Conservation (phyloP, 1,284 basidiomycete genomes). For the Cystobasidium slooffiae region DNA sequence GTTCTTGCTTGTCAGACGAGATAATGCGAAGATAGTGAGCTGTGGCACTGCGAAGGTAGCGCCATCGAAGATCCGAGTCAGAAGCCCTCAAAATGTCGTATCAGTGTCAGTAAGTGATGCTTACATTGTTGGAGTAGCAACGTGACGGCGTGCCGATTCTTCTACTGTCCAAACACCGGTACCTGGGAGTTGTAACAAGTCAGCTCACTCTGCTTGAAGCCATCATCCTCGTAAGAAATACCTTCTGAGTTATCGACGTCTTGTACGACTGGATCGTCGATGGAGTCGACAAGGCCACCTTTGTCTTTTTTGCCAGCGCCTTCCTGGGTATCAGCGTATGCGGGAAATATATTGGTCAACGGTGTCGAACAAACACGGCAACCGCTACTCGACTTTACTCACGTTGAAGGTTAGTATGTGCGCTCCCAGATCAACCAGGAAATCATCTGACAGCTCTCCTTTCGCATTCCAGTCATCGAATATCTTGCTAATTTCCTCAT, state of each 20-base stretch:
- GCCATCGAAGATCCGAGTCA: too few species aligned
- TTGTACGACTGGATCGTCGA: conserved; percentile 56
- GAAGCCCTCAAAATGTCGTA: too few species aligned
- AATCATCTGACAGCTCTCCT: too few species aligned
- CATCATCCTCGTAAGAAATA: background rate
- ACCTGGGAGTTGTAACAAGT: background rate
- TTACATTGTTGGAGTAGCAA: conserved; percentile 82
- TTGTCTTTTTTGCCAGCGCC: conserved; percentile 52
- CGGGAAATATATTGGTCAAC: conserved; percentile 47
- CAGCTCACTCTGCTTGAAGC: too few species aligned
- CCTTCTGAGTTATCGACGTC: conserved; percentile 55
- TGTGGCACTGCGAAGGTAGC: conserved; percentile 68
- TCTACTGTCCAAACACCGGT: conserved; percentile 99
- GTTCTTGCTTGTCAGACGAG: conserved; percentile 94
- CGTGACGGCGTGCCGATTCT: conserved; percentile 90
- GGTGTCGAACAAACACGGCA: too few species aligned
- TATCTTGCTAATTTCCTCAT: conserved; percentile 78
- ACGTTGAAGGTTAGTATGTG: too few species aligned
- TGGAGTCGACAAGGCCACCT: conserved; percentile 55
- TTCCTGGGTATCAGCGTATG: conserved; percentile 54
- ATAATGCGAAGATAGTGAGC: conserved; percentile 98
- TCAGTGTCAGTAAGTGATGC: too few species aligned
- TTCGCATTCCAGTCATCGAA: conserved; percentile 53
- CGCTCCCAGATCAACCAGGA: too few species aligned
- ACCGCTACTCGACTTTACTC: too few species aligned